Percentiles rank a stretch among this genome's conserved stretches.
phyloP scores from a whole-genome alignment of 139 green algal genomes.

The Edaphochlamys debaryana region DNA sequence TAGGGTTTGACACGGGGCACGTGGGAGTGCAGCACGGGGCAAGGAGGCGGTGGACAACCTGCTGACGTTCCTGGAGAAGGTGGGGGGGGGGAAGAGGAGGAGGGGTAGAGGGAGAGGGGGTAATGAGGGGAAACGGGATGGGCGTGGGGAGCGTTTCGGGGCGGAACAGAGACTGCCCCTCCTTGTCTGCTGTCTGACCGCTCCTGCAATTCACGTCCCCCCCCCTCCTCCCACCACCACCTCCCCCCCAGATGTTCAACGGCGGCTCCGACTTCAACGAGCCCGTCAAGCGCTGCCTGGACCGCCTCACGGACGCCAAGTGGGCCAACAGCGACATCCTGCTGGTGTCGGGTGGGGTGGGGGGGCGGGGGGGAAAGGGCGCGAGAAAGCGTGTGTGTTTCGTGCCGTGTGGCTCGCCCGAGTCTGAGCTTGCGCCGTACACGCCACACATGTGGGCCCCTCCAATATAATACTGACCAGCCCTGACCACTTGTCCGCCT shows the following conservation, averaged over 20 bases:
- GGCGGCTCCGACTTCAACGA: slow-evolving; percentile 91
- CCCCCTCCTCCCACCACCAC: not conserved
- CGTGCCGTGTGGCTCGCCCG: too few relatives aligned
- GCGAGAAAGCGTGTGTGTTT: too few relatives aligned
- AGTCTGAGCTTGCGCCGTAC: too few relatives aligned
- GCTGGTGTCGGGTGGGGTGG: slow-evolving; percentile 70
- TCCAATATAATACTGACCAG: too few relatives aligned
- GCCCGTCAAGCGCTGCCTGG: slow-evolving; percentile 79
- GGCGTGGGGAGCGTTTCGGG: too few relatives aligned
- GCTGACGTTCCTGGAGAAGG: slow-evolving; percentile 85
- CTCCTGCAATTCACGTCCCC: too few relatives aligned
- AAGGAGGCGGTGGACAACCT: slow-evolving; percentile 79
- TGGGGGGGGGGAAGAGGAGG: not conserved
- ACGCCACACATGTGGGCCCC: too few relatives aligned
- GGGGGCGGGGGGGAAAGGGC: too few relatives aligned
- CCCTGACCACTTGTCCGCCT: too few relatives aligned
- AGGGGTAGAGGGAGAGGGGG: not conserved
- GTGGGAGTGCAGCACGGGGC: slow-evolving; percentile 83
- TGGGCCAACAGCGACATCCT: slow-evolving; percentile 92
- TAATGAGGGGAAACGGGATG: too few relatives aligned
- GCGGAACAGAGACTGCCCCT: too few relatives aligned
- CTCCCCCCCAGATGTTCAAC: slow-evolving; percentile 78
- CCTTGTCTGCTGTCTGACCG: too few relatives aligned
- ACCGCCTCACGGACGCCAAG: slow-evolving; percentile 77
- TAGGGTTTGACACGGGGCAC: not conserved